phyloP scores from a whole-genome alignment of 2,329 filamentous ascomycete genomes.

The Aspergillus sp. region DNA sequence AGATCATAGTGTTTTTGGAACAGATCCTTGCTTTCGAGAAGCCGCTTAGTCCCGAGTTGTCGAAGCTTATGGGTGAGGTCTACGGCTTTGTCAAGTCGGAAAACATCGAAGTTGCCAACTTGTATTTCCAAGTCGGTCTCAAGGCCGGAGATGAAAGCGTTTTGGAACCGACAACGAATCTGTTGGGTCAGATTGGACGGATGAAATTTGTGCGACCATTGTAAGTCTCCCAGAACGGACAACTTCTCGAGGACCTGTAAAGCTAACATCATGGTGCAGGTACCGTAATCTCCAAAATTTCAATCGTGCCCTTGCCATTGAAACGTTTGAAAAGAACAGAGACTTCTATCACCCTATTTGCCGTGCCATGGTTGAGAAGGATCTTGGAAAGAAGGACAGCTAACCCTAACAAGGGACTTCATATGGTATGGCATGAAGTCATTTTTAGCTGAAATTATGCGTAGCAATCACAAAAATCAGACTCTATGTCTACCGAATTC shows the following conservation, averaged over 20 bases:
- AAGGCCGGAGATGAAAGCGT: slow-evolving; percentile 61
- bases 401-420: background rate
- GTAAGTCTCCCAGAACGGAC: slow-evolving; percentile 33
- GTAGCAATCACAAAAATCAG: background rate
- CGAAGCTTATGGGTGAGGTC: slow-evolving; percentile 61
- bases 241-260: slow-evolving; percentile 3
- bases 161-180: slow-evolving; percentile 61
- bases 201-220: slow-evolving; percentile 97
- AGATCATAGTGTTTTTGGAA: slow-evolving; percentile 86
- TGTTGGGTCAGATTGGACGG: slow-evolving; percentile 73
- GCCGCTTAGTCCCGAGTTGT: slow-evolving; percentile 56
- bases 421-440: too few relatives aligned
- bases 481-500: background rate
- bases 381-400: slow-evolving; percentile 42
- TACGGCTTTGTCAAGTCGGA: slow-evolving; percentile 68
- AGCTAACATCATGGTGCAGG: slow-evolving; percentile 14
- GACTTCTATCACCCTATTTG: slow-evolving; percentile 97
- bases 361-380: slow-evolving; percentile 75
- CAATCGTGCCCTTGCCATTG: slow-evolving; percentile 64
- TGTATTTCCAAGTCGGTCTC: slow-evolving; percentile 74
- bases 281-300: slow-evolving; percentile 64
- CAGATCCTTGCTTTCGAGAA: slow-evolving; percentile 59
- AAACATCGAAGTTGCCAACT: slow-evolving; percentile 77
- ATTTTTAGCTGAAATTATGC: too few relatives aligned
- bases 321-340: slow-evolving; percentile 78